Evolutionary conservation across 1,139 yeast species (phyloP), one percentile per base, ranked within the genome.

Genomic region (Yamadazyma atmosphaerica): DNA sequence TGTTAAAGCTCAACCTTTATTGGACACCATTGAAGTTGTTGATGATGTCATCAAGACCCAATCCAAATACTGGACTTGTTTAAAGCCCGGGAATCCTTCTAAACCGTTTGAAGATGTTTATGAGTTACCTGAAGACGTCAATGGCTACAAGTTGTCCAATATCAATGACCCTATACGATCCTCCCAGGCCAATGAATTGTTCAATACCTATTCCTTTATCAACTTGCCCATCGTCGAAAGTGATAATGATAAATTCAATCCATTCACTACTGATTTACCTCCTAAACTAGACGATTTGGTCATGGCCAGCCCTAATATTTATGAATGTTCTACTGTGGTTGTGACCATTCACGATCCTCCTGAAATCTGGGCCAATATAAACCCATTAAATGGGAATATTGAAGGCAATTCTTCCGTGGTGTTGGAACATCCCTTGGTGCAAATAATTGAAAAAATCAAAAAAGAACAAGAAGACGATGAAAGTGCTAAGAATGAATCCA

Each of bases 321-420:
- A 82, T 56, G 73, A 78, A 10, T 69, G 81, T 34, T 74, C 79
- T 15, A 78, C 85, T 6, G 61, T 90, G 7, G 67, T 89, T 12
- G 68, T 92, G 12, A 63, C 87, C 7, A 79, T 90, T 11, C 98
- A 90, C 59, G 98, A 90, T 53, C 89, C 98, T 2, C 90, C 97
- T 2, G 95, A 89, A 45, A 74, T 92, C 6, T 89, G 96, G 96
- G 96, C 95, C 1, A 80, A 84, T 46, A 67, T 83, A 22, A 89
- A 89, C 56, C 89, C 96, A 0, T 64, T 83, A 5, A 77, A 85
- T 18, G 98, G 98, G 8, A 72, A 77, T 32, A 78, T 90, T 33
- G 89, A 86, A 45, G 74, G 90, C 12, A 76, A 79, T 37, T 77
- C 86, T 2, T 81, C 95, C 2, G 76, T 88, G 30, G 78, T 86